Percentiles rank a stretch among this genome's conserved stretches.
Evolutionary conservation across 768 basidiomycete genomes (phyloP).

Genomic region (Lactifluus rugatus): DNA sequence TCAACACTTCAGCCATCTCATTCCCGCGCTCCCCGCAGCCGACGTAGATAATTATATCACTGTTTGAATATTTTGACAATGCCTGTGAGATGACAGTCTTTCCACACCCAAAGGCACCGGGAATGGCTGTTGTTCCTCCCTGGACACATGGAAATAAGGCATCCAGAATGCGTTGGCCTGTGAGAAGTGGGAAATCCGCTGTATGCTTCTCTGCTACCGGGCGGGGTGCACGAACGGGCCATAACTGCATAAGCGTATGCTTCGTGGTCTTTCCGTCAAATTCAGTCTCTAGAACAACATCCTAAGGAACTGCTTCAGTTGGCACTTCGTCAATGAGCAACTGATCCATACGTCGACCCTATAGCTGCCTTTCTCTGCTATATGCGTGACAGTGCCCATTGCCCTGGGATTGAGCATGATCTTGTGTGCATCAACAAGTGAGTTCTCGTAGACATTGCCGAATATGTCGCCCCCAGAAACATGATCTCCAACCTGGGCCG

Average conservation of each 20-base stretch:
- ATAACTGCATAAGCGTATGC: conserved; percentile 95
- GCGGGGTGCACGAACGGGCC: conserved; percentile 97
- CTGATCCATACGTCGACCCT: conserved; percentile 56
- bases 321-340: not conserved
- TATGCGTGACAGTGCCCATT: conserved; percentile 87
- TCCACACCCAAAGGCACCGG: conserved; percentile 97
- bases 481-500: conserved; percentile 80
- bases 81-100: conserved; percentile 99
- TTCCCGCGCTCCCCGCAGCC: conserved; percentile 99
- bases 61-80: conserved; percentile 97
- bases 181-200: conserved; percentile 83
- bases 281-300: conserved; percentile 93
- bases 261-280: conserved; percentile 91
- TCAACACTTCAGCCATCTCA: conserved; percentile 98
- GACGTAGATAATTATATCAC: conserved; percentile 98
- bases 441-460: conserved; percentile 94
- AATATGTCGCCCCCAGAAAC: conserved; percentile 96
- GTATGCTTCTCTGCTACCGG: conserved; percentile 94
- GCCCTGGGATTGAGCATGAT: conserved; percentile 92
- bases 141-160: conserved; percentile 98
- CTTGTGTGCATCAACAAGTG: conserved; percentile 92
- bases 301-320: conserved; percentile 36
- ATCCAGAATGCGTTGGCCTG: conserved; percentile 95
- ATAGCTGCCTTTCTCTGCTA: conserved; percentile 93
- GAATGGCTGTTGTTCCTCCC: conserved; percentile 94